A percentile compares a stretch with the other conserved stretches of the same genome.
Conservation (phyloP, 257 asterid species). For the Henckelia pumila region DNA sequence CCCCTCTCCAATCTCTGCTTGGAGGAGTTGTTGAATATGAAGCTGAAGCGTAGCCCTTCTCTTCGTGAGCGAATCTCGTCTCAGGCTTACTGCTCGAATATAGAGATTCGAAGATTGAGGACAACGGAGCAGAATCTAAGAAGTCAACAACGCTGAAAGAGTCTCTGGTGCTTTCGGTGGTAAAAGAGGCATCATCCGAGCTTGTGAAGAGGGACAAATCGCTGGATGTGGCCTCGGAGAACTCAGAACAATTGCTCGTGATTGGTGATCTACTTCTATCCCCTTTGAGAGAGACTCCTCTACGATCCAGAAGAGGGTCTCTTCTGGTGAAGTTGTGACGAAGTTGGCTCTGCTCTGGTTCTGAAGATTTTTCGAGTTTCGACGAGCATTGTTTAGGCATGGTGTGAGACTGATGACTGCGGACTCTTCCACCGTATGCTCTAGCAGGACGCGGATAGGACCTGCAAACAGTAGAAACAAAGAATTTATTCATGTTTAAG, state of each 20-base stretch:
- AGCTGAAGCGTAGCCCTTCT: conserved; percentile 35
- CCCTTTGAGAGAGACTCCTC: conserved; percentile 32
- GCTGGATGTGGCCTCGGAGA: conserved; percentile 60
- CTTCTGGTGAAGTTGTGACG: conserved; percentile 19
- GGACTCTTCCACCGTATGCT: conserved; percentile 28
- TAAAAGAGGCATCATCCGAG: conserved; percentile 82
- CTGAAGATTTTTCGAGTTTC: conserved; percentile 38
- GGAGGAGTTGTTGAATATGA: conserved; percentile 16
- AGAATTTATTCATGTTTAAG: neutral
- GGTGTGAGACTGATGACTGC: conserved; percentile 29
- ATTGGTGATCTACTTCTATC: conserved; percentile 34
- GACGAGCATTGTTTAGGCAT: conserved; percentile 32
- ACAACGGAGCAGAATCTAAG: conserved; percentile 31
- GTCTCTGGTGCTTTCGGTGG: conserved; percentile 83
- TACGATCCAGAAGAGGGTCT: conserved; percentile 3
- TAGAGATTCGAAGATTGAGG: conserved; percentile 51
- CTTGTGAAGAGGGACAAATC: conserved; percentile 73
- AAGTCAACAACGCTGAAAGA: conserved; percentile 70
- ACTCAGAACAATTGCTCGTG: conserved; percentile 36
- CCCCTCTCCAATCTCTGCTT: conserved; percentile 8
- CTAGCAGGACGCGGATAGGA: conserved; percentile 53
- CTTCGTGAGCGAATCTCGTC: conserved; percentile 48
- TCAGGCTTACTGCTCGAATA: conserved; percentile 38
- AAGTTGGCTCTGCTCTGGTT: conserved; percentile 31
- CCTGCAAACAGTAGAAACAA: conserved; percentile 32